Evolutionary conservation across 345 rosid species (phyloP), one percentile per base, ranked within the genome.

Genomic region (Linum tenue): DNA sequence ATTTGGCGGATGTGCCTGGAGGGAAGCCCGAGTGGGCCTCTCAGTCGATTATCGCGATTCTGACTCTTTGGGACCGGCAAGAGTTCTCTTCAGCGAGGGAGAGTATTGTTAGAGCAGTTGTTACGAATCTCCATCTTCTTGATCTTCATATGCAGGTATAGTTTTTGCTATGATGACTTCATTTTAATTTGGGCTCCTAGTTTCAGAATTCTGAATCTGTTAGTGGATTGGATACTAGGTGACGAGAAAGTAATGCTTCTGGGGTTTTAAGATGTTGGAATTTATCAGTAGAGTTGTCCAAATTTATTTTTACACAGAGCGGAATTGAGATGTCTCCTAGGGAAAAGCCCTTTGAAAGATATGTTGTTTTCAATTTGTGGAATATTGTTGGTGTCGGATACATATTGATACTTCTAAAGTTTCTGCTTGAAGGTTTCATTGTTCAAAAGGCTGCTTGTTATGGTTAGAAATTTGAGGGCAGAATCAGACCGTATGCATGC

Each of bases 11-110:
- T 79, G 98, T 90, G 66, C 90, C 94, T 37, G 98, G 98, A 59
- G 98, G 98, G 74, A 92, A 90, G 82, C 91, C 97, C 0, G 98
- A 92, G 78, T 92, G 97, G 98, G 97, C 98, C 71, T 84, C 98
- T 11, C 92, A 80, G 76, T 92, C 98, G 31, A 90, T 85, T 70
- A 90, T 88, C 61, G 97, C 98, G 3, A 83, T 90, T 66, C 82
- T 92, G 83, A 92, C 96, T 5, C 97, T 92, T 16, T 92, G 98
- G 98, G 98, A 92, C 72, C 81, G 98, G 62, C 98, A 92, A 77
- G 98, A 92, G 80, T 92, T 92, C 72, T 87, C 96, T 41, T 90
- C 98, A 60, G 98, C 98, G 17, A 85, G 98, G 76, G 98, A 92
- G 76, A 90, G 98, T 81, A 86, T 92, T 63, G 97, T 92, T 64